Evolutionary conservation across 345 rosid species (phyloP).

Genomic region (Hirschfeldia incana): DNA sequence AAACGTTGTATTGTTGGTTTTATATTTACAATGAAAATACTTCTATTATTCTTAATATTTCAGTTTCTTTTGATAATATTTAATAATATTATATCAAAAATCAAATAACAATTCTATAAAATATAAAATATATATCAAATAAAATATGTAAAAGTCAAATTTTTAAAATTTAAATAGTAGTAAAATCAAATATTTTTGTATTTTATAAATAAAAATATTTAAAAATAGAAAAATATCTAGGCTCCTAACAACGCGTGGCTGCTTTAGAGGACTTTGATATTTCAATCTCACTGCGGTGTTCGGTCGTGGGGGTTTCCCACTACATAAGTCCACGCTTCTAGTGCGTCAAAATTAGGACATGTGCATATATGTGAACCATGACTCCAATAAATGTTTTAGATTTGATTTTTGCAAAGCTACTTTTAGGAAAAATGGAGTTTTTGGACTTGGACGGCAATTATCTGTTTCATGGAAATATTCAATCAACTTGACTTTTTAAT

Average conservation of each 20-base stretch:
- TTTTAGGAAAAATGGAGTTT: not conserved
- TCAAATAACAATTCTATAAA: no score
- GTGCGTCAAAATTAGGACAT: conserved; percentile 10
- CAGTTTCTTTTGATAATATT: no score
- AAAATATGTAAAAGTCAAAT: no score
- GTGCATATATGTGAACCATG: not conserved
- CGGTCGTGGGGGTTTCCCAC: conserved; percentile 29
- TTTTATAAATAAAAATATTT: no score
- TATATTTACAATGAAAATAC: no score
- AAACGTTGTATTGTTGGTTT: no score
- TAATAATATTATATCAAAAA: no score
- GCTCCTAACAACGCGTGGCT: conserved; percentile 26
- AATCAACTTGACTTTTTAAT: conserved; percentile 29
- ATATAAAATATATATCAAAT: no score
- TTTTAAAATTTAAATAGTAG: no score
- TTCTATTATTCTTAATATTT: no score
- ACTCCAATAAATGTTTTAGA: conserved; percentile 15
- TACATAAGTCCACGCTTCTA: conserved; percentile 19
- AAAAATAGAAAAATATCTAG: no score
- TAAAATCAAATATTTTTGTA: no score
- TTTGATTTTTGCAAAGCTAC: not conserved
- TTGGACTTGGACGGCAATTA: conserved; percentile 18
- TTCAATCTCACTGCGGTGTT: conserved; percentile 8
- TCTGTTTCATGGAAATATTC: conserved; percentile 28
- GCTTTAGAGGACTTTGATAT: conserved; percentile 24